Percentiles rank a stretch among this genome's conserved stretches.
Conservation (phyloP, 495 filamentous ascomycete genomes). For the Talaromyces stipitatus region DNA sequence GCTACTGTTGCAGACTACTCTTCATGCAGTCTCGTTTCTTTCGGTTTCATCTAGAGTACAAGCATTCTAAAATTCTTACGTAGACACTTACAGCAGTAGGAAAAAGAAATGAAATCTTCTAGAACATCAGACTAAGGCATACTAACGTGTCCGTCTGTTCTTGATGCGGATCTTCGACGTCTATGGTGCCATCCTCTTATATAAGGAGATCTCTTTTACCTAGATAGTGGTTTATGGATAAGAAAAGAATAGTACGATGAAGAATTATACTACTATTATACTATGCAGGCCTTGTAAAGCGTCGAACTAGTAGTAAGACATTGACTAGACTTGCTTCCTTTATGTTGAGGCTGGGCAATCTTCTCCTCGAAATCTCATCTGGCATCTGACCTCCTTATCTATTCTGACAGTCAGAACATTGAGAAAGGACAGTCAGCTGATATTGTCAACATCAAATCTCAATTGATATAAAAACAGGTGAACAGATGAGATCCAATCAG, state of each 20-base stretch:
- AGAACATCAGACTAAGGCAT: not conserved
- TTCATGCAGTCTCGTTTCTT: not conserved
- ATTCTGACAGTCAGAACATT: not conserved
- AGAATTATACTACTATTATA: not conserved
- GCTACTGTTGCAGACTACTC: not conserved
- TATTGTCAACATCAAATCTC: not conserved
- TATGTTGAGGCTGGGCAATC: not conserved
- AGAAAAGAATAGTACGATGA: not conserved
- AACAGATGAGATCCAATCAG: not conserved
- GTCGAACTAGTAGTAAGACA: not conserved
- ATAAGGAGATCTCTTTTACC: not conserved
- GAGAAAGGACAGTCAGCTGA: not conserved
- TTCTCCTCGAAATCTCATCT: not conserved
- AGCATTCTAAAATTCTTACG: no score
- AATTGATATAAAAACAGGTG: not conserved
- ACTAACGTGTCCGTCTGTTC: not conserved
- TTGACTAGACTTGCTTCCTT: not conserved
- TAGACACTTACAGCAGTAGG: not conserved
- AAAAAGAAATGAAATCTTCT: not conserved
- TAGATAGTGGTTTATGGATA: not conserved
- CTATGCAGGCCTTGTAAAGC: not conserved
- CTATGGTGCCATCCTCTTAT: not conserved
- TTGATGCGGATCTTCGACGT: not conserved
- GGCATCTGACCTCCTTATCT: not conserved
- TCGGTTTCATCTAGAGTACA: not conserved